Conservation (phyloP, 2,329 filamentous ascomycete species). For the Aureobasidium sp. region DNA sequence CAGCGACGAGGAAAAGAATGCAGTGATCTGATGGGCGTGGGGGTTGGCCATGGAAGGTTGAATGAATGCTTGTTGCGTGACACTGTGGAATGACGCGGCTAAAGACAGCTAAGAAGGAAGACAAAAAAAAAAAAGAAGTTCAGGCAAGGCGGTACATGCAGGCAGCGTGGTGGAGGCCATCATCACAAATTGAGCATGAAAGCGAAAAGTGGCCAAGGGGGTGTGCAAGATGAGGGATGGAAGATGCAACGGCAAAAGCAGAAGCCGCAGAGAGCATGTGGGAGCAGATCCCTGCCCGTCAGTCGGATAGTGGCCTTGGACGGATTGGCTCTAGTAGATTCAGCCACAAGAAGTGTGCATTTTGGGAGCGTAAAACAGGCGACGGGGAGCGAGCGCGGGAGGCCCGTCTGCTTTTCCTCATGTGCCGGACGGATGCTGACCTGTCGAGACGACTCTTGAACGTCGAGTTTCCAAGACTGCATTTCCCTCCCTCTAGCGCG, state of each 20-base stretch:
- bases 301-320: neutral
- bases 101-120: too few species aligned
- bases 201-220: neutral
- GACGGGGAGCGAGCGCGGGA: too few species aligned
- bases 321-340: neutral
- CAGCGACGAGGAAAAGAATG: neutral
- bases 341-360: neutral
- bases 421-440: neutral
- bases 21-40: neutral
- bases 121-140: neutral
- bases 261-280: neutral
- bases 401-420: neutral
- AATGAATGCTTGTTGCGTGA: too few species aligned
- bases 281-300: slow-evolving; percentile 5
- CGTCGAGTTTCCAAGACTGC: too few species aligned
- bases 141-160: neutral
- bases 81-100: too few species aligned
- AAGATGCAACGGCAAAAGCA: neutral
- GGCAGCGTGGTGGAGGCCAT: too few species aligned
- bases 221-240: neutral
- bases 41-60: neutral
- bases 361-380: neutral
- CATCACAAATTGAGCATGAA: too few species aligned
- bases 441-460: slow-evolving; percentile 6
- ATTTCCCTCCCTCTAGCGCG: neutral